Evolutionary conservation across 179 eudicot genomes (phyloP), one percentile per base, ranked within the genome.

Genomic region (Gypsophila paniculata): DNA sequence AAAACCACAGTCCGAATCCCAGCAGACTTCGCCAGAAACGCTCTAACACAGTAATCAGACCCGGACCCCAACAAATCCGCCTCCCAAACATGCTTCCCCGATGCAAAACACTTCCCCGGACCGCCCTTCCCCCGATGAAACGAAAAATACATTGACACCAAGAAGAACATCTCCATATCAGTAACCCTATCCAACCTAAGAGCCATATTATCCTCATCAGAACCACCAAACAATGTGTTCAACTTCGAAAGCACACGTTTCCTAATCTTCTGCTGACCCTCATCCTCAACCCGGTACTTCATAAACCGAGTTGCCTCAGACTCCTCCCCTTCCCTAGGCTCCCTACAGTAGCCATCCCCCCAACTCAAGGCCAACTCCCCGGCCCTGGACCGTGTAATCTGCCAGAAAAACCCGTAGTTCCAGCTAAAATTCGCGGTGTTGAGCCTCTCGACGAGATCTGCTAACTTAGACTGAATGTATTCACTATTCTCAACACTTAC

Each of bases 301-400:
- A 86, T 65, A 44, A 77, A 74, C 42, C 83, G 79, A 1, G 84
- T 73, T 0, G 83, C 81, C 66, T 85, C 87, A 0, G 84, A 77
- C 65, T 85, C 95, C 66, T 92, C 99, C 6, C 81, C 88, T 58
- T 91, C 91, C 62, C 44, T 88, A 19, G 93, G 93, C 79, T 94
- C 97, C 72, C 99, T 82, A 69, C 99, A 95, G 69, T 82, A 86
- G n/a, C 99, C 99, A 76, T 95, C 99, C 11, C 99, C 99, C 99
- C 99, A 92, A 23, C 89, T 94, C 32, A 95, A 68, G 39, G 89
- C 89, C 77, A 87, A 75, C 68, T 92, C 92, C n/a, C 99, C 97
- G 0, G 81, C 57, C 63, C 71, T 85, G 7, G 99, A 84, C 81
- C 85, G 77, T 34, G 96, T 88, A 61, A 89, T 83, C 72, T 92